These are phyloP conservation scores for Litsea cubeba DNA, from an alignment of 164 flowering plant genomes.

Conservation along the genomic window DNA sequence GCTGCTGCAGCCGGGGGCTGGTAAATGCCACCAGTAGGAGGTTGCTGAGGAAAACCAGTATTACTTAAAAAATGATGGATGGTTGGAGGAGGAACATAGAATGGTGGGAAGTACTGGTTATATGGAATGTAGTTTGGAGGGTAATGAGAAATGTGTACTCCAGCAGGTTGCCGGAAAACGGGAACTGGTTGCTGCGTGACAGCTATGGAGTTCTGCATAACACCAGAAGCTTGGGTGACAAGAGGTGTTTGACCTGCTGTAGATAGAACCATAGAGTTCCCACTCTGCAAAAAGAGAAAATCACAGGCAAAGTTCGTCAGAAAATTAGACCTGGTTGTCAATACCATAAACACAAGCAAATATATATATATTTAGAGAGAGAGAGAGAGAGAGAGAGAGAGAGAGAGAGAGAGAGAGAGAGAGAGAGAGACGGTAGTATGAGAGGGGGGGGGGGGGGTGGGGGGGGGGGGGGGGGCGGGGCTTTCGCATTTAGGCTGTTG, in stretches of 20 bases:
- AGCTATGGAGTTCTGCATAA: constrained; percentile 66
- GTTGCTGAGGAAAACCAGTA: constrained; percentile 72
- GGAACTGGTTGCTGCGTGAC: constrained; percentile 75
- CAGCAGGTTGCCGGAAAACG: constrained; percentile 70
- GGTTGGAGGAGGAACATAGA: constrained; percentile 67
- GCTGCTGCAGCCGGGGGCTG: constrained; percentile 44
- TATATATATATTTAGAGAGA: too few relatives aligned
- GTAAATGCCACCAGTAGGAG: constrained; percentile 40
- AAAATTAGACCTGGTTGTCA: neutral
- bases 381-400: too few relatives aligned
- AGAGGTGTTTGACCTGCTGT: constrained; percentile 58
- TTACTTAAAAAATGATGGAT: constrained; percentile 72
- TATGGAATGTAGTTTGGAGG: constrained; percentile 74
- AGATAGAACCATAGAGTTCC: constrained; percentile 51
- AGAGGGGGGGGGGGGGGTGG: too few relatives aligned
- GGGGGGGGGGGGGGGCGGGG: too few relatives aligned
- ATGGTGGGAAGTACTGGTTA: constrained; percentile 67
- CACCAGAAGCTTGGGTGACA: constrained; percentile 67
- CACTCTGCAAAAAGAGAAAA: constrained; percentile 41
- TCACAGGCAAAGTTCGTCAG: neutral
- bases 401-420: too few relatives aligned
- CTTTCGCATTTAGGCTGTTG: too few relatives aligned
- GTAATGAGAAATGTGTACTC: constrained; percentile 65
- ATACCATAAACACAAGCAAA: neutral
- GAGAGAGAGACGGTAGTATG: too few relatives aligned